Percentiles rank a stretch among this genome's conserved stretches.
Evolutionary conservation across 306 rosid species (phyloP).

Genomic region (Neltuma alba): DNA sequence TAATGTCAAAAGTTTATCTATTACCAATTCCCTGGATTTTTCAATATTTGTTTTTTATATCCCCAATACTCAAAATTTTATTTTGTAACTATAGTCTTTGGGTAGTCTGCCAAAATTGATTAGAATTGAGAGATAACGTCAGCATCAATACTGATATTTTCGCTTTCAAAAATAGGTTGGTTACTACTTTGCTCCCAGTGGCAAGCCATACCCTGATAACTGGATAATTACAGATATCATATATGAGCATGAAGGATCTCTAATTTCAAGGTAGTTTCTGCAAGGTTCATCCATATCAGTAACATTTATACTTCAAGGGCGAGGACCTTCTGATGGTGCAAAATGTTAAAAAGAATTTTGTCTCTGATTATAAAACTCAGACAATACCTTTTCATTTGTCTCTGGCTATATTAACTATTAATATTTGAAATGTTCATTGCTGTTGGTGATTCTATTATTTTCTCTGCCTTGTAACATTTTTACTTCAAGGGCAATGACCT

Average conservation of each 20-base stretch:
- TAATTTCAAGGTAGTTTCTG: constrained; percentile 68
- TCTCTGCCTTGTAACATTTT: background rate
- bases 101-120: constrained; percentile 39
- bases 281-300: background rate
- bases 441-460: constrained; percentile 21
- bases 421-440: constrained; percentile 12
- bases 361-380: no score
- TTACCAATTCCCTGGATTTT: background rate
- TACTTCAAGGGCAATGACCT: constrained; percentile 10
- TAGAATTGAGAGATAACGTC: constrained; percentile 29
- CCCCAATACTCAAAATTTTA: constrained; percentile 32
- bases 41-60: constrained; percentile 33
- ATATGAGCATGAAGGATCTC: constrained; percentile 86
- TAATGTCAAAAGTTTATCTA: background rate
- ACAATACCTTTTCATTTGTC: no score
- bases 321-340: no score
- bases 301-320: no score
- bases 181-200: constrained; percentile 99
- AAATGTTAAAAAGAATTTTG: no score
- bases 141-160: constrained; percentile 50
- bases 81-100: constrained; percentile 34
- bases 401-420: background rate
- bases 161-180: constrained; percentile 81
- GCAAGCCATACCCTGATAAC: constrained; percentile 99
- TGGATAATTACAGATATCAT: constrained; percentile 93